phyloP scores from a whole-genome alignment of 805 yeast species.

The Lipomyces spencermartinsiae region DNA sequence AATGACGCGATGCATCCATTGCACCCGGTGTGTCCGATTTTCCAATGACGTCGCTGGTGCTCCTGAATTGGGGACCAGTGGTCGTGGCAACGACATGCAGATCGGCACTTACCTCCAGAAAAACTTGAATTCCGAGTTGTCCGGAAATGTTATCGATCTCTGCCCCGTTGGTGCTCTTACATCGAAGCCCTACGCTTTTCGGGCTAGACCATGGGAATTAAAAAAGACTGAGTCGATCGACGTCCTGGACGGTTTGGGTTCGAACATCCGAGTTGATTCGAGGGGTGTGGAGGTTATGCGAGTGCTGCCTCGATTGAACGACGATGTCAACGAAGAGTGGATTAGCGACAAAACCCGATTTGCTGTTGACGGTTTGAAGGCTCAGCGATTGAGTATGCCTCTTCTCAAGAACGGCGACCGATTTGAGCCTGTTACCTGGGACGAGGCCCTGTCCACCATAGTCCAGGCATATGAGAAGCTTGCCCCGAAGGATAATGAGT shows the following conservation, averaged over 20 bases:
- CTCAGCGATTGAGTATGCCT: conserved; percentile 85
- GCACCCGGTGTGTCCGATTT: conserved; percentile 89
- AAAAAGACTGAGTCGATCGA: conserved; percentile 87
- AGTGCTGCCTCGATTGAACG: conserved; percentile 83
- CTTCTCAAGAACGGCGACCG: conserved; percentile 70
- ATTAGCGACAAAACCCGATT: conserved; percentile 85
- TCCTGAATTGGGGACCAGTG: conserved; percentile 85
- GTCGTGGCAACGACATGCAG: conserved; percentile 91
- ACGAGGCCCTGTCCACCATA: conserved; percentile 75
- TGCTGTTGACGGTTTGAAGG: conserved; percentile 83
- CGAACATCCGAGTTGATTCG: conserved; percentile 82
- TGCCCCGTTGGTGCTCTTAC: conserved; percentile 95
- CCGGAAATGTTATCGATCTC: conserved; percentile 84
- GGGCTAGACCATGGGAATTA: conserved; percentile 92
- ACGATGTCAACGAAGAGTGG: conserved; percentile 91
- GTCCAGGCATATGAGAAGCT: conserved; percentile 64
- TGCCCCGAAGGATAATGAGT: conserved; percentile 68
- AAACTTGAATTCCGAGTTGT: conserved; percentile 81
- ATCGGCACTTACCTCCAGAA: conserved; percentile 88
- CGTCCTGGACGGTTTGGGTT: conserved; percentile 82
- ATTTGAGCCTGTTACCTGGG: conserved; percentile 83
- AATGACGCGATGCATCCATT: conserved; percentile 91
- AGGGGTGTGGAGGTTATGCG: conserved; percentile 89
- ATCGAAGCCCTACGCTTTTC: conserved; percentile 88
- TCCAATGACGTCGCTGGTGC: conserved; percentile 93